These are phyloP conservation scores for Ceratobasidium sp. DNA, from an alignment of 1,284 basidiomycete species.

Conservation along the genomic window DNA sequence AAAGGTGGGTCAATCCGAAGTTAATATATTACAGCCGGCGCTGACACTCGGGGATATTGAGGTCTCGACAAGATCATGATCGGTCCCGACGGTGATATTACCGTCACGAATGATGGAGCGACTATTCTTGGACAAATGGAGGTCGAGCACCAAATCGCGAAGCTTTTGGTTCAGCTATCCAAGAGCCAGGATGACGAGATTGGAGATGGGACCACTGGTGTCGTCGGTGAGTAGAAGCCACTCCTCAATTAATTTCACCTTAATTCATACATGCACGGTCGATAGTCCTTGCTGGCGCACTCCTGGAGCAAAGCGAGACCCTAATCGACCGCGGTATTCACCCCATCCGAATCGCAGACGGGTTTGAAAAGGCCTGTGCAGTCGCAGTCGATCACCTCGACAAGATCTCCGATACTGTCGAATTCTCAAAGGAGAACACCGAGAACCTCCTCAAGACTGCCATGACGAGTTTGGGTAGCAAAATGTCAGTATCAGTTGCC, in stretches of 20 bases:
- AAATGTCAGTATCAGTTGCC: conserved; percentile 71
- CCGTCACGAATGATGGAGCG: conserved; percentile 98
- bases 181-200: conserved; percentile 99
- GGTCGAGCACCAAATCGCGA: conserved; percentile 98
- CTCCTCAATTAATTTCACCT: not conserved
- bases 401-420: conserved; percentile 87
- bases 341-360: conserved; percentile 97
- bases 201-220: conserved; percentile 98
- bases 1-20: conserved; percentile 61
- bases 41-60: conserved; percentile 48
- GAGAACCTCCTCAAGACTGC: conserved; percentile 91
- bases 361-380: conserved; percentile 91
- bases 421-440: conserved; percentile 82
- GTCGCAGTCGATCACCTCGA: conserved; percentile 91
- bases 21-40: conserved; percentile 2
- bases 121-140: conserved; percentile 96
- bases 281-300: conserved; percentile 92
- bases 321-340: conserved; percentile 97
- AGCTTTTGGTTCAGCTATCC: conserved; percentile 93
- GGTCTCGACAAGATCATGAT: conserved; percentile 99
- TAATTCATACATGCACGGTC: not conserved
- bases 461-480: conserved; percentile 94
- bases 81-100: conserved; percentile 97
- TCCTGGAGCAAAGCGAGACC: conserved; percentile 87
- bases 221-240: conserved; percentile 75